Evolutionary conservation across 2,329 filamentous ascomycete species (phyloP).

Genomic region (Fusarium chlamydosporum): DNA sequence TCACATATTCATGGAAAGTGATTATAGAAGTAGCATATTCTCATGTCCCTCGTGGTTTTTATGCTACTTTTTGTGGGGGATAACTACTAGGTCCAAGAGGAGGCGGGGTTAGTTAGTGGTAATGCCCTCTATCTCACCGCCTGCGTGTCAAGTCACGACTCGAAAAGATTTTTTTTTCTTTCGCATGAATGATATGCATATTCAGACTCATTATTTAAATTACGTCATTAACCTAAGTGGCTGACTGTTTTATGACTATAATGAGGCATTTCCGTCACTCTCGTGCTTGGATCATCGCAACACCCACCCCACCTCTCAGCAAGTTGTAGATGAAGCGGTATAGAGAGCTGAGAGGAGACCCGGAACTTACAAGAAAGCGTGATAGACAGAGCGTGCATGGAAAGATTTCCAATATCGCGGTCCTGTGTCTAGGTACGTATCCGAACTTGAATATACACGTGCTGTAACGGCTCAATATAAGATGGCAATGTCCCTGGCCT

Average conservation of each 20-base stretch:
- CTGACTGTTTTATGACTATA: too few relatives aligned
- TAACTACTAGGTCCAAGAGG: background rate
- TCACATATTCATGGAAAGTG: background rate
- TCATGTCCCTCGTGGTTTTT: background rate
- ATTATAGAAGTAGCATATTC: background rate
- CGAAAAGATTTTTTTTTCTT: background rate
- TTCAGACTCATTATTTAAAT: accelerated
- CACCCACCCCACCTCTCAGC: too few relatives aligned
- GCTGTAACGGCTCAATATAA: too few relatives aligned
- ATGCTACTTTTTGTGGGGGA: conserved; percentile 12
- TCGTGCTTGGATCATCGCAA: background rate
- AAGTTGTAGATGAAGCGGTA: too few relatives aligned
- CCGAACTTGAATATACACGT: too few relatives aligned
- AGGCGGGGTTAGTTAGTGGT: background rate
- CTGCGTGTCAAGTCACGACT: background rate
- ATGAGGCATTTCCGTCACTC: conserved; percentile 1
- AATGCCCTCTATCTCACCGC: conserved; percentile 10
- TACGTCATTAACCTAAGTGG: background rate
- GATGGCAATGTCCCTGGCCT: too few relatives aligned
- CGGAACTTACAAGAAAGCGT: too few relatives aligned
- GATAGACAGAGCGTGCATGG: too few relatives aligned
- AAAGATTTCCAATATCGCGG: too few relatives aligned
- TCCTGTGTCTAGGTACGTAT: too few relatives aligned
- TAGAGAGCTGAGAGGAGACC: too few relatives aligned
- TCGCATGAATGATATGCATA: conserved; percentile 1